Evolutionary conservation across 108 stramenopile genomes (phyloP).

Genomic region (Skeletonema costatum): DNA sequence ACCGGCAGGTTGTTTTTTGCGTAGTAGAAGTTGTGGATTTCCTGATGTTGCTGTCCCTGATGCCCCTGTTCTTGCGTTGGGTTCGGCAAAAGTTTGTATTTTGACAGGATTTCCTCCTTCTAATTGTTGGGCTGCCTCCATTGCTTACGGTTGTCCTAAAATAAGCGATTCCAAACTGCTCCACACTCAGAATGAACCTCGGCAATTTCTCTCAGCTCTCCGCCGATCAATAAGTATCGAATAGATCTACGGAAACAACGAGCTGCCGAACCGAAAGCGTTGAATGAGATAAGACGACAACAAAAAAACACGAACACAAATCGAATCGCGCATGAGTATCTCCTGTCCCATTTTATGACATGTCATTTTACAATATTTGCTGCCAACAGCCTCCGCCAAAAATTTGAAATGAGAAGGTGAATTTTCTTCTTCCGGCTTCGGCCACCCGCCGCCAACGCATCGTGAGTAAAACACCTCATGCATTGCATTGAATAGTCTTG

Average conservation of each 20-base stretch:
- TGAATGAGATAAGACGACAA: too few species aligned
- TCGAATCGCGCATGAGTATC: too few species aligned
- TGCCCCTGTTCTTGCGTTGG: neutral
- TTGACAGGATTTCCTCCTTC: neutral
- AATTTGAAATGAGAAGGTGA: too few species aligned
- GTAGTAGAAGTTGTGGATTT: neutral
- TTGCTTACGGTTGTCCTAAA: neutral
- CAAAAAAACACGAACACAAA: too few species aligned
- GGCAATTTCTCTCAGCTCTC: too few species aligned
- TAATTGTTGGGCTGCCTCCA: neutral
- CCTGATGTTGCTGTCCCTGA: neutral
- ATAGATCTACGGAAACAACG: too few species aligned
- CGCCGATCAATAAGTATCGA: neutral
- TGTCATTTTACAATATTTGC: neutral
- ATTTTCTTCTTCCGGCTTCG: neutral
- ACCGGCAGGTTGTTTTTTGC: conserved; percentile 17
- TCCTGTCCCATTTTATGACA: neutral
- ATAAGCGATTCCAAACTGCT: too few species aligned
- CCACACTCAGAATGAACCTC: too few species aligned
- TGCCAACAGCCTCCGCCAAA: neutral
- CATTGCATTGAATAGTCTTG: too few species aligned
- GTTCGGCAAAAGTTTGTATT: neutral
- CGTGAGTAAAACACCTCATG: too few species aligned
- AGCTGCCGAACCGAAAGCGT: too few species aligned
- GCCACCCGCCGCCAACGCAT: neutral